Base-by-base conservation (phyloP, 2,329 filamentous ascomycete species). In the Reticulascus tulasneorum region DNA sequence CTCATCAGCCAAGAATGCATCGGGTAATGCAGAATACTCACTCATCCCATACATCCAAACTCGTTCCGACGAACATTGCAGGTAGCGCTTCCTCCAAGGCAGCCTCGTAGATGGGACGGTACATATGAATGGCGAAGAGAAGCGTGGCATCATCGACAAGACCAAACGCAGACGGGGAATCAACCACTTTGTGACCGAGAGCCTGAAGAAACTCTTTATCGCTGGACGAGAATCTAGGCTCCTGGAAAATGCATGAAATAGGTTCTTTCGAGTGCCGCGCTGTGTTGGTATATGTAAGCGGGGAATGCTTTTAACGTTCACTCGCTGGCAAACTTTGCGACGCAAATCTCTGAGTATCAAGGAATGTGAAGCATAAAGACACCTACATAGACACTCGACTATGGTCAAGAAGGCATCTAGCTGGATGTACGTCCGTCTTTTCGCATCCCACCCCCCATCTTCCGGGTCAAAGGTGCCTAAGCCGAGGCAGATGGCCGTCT, bases 111-210 rank as follows among this genome's bases (percentile, higher is more conserved):
- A 73, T 66, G 23, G 59, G 63, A 16, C 60, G 63, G 38, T 79
- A 78, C 39, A 80, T 66, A 33, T 84, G 81, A 0, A 84, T 67
- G 2, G 76, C 80, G 45, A 75, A 86, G 3, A 83, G 62, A 2
- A 86, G 52, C 0, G 75, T 71, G 0, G 58, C 48, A 0, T 51
- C 30, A 12, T 68, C 63, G 9, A 85, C 63, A 6, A 66, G 47
- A 0, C 66, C 53, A 46, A 77, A 80, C 0, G 68, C 80, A 1
- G 37, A 50, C 0, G 82, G 82, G 2, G 72, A 62, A 1, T 71
- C 60, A 5, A 75, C 61, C 4, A 73, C 62, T 3, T 57, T 36
- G 33, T 77, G 74, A n/a, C 77, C 74, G 0, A 82, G 68, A 16
- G 65, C 60, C 39, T 64, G 51, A 19, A 82, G 68, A 45, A 80